Evolutionary conservation across 805 yeast species (phyloP), one percentile per base, ranked within the genome.

Genomic region (Kazachstania martiniae): DNA sequence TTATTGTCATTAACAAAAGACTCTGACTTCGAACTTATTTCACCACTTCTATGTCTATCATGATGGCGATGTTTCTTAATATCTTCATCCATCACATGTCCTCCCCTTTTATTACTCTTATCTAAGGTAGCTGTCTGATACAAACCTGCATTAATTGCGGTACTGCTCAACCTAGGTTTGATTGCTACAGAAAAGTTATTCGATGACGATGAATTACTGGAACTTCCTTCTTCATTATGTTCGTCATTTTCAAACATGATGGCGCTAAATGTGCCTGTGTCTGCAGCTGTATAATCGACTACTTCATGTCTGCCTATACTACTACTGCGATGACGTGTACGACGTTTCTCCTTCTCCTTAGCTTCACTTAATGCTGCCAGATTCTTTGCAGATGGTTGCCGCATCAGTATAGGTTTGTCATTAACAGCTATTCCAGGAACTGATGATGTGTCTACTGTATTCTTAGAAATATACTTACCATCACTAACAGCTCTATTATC

Each of bases 221-320:
- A n/a, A n/a, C n/a, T n/a, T n/a, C n/a, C n/a, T n/a, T n/a, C n/a
- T n/a, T n/a, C n/a, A n/a, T n/a, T n/a, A n/a, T n/a, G n/a, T n/a
- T n/a, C n/a, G n/a, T n/a, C 12, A 6, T 27, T 31, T 7, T 40
- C 37, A 27, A 51, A 50, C 41, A 53, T 42, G 23, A 46, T 41
- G 12, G 47, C 49, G 21, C 52, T 43, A 29, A 50, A 53, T 35
- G 43, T 45, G 4, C 57, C 58, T 12, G 51, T 40, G 1, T 44
- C 21, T 1, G 57, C 50, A n/a, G 53, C 42, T 2, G 55, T 49
- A 26, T 38, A 45, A 36, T 50, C 56, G 4, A 36, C 30, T 4
- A 19, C n/a, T n/a, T n/a, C n/a, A n/a, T n/a, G n/a, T n/a, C n/a
- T 27, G 3, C 24, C 21, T 13, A 12, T 16, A 4, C 27, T 13